These are phyloP conservation scores for Fusarium succisae DNA, from an alignment of 2,329 filamentous ascomycete species.

Conservation along the genomic window DNA sequence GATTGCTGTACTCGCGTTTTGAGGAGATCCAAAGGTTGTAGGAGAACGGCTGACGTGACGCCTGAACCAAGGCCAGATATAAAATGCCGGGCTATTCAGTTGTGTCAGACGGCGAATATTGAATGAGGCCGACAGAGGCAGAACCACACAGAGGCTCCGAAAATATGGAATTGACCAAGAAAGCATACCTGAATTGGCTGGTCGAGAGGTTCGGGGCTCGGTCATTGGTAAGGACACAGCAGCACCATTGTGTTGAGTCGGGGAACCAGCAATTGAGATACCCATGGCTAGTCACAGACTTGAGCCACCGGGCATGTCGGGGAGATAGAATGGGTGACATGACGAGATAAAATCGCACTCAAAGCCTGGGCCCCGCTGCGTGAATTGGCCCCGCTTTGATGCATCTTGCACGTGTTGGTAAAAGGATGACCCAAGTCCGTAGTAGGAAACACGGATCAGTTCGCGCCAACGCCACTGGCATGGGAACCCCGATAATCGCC, in stretches of 20 bases:
- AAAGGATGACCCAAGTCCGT: conserved; percentile 11
- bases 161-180: background rate
- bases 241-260: conserved; percentile 36
- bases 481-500: conserved; percentile 56
- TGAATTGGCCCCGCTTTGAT: conserved; percentile 33
- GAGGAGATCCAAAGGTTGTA: conserved; percentile 94
- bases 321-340: conserved; percentile 33
- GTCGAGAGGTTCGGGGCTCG: conserved; percentile 28
- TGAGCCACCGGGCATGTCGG: conserved; percentile 28
- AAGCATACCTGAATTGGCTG: conserved; percentile 42
- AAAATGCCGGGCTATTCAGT: conserved; percentile 78
- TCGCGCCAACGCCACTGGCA: conserved; percentile 10
- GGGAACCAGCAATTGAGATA: conserved; percentile 35
- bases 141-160: background rate
- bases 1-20: conserved; percentile 97
- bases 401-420: conserved; percentile 35
- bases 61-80: conserved; percentile 88
- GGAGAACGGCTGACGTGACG: conserved; percentile 84
- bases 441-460: background rate
- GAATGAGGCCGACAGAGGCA: background rate
- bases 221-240: conserved; percentile 25
- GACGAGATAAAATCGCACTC: conserved; percentile 34
- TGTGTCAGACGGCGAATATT: conserved; percentile 26
- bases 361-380: conserved; percentile 31
- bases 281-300: conserved; percentile 39